A percentile compares a stretch with the other conserved stretches of the same genome.
These are phyloP conservation scores for Centella asiatica DNA, from an alignment of 129 eudicot genomes.

Conservation along the genomic window DNA sequence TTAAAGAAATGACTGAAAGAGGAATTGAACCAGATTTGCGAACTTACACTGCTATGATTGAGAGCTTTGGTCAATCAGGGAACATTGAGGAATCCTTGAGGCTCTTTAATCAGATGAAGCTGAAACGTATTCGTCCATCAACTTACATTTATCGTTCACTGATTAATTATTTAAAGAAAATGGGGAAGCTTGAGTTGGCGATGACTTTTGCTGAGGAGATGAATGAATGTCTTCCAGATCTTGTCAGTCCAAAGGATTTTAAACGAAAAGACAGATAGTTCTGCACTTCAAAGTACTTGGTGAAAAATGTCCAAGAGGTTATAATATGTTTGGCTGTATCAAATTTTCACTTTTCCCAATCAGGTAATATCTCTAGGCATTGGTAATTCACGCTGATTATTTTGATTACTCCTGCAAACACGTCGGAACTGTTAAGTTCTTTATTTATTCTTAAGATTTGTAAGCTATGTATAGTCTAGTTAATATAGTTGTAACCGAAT, in stretches of 20 bases:
- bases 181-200: constrained; percentile 67
- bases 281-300: neutral
- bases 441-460: neutral
- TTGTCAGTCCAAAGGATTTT: constrained; percentile 63
- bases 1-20: constrained; percentile 47
- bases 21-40: constrained; percentile 66
- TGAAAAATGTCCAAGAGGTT: neutral
- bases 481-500: neutral
- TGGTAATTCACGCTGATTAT: neutral
- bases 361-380: neutral
- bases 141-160: constrained; percentile 63
- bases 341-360: neutral
- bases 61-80: constrained; percentile 78
- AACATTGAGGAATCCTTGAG: constrained; percentile 57
- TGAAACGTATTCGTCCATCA: constrained; percentile 40
- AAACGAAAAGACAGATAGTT: constrained; percentile 37
- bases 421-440: neutral
- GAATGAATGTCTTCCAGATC: constrained; percentile 35
- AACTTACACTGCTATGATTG: constrained; percentile 74
- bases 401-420: neutral
- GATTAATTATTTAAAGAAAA: constrained; percentile 41
- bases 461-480: neutral
- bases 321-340: neutral
- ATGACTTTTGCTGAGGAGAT: constrained; percentile 49
- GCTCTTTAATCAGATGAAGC: constrained; percentile 62